These are phyloP conservation scores for Neolecta irregularis DNA, from an alignment of 1,139 yeast genomes.

Conservation along the genomic window DNA sequence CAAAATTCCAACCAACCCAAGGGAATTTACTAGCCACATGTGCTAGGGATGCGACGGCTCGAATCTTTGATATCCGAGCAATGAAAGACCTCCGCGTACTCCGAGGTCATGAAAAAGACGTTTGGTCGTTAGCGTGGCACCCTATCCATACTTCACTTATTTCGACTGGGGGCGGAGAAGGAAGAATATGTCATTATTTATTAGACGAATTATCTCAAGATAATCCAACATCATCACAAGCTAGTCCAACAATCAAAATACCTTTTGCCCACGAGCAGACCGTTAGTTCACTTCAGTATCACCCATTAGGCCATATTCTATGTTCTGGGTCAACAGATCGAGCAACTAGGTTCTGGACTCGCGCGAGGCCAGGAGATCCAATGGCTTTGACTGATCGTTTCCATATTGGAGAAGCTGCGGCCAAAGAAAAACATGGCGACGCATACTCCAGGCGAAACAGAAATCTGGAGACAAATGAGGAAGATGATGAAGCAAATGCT, in stretches of 20 bases:
- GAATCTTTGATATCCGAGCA: constrained; percentile 72
- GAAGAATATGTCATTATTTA: constrained; percentile 65
- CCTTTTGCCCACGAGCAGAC: constrained; percentile 94
- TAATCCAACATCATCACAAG: constrained; percentile 9
- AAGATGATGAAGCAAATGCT: constrained; percentile 7
- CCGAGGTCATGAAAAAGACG: constrained; percentile 70
- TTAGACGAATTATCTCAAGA: constrained; percentile 31
- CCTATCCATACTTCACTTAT: constrained; percentile 70
- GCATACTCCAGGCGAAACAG: too few species aligned
- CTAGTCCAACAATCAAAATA: constrained; percentile 30
- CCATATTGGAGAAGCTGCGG: constrained; percentile 24
- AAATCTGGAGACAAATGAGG: too few species aligned
- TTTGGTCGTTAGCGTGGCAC: constrained; percentile 81
- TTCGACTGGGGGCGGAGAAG: constrained; percentile 81
- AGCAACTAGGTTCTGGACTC: constrained; percentile 87
- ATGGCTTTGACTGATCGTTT: constrained; percentile 70
- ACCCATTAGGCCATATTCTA: constrained; percentile 82
- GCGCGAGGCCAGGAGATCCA: constrained; percentile 83
- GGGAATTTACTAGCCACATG: constrained; percentile 71
- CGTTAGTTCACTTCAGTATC: constrained; percentile 76
- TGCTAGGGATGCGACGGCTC: constrained; percentile 74
- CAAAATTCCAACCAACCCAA: constrained; percentile 55
- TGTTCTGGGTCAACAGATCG: constrained; percentile 91
- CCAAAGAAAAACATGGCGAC: too few species aligned
- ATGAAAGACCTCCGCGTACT: constrained; percentile 64